A percentile compares a stretch with the other conserved stretches of the same genome.
These are phyloP conservation scores for Aspergillus oerlinghausenensis DNA, from an alignment of 2,329 filamentous ascomycete species.

Conservation along the genomic window DNA sequence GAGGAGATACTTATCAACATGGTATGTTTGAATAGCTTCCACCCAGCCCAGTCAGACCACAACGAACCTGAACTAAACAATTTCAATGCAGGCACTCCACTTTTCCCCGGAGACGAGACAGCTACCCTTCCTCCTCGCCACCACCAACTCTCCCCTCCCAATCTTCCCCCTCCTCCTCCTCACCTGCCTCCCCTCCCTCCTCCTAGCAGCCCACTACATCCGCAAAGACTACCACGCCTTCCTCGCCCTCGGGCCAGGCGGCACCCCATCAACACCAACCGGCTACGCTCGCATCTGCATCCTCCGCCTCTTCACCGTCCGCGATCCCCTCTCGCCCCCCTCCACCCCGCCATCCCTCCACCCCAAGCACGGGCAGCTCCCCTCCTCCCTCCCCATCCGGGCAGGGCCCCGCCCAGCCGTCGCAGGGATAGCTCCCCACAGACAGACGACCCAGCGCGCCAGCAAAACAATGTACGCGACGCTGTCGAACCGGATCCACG, in stretches of 20 bases:
- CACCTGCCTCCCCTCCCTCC: conserved; percentile 45
- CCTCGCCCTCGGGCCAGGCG: conserved; percentile 71
- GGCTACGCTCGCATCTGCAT: conserved; percentile 72
- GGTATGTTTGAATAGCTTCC: neutral
- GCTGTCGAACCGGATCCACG: conserved; percentile 51
- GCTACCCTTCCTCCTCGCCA: neutral
- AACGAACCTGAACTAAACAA: neutral
- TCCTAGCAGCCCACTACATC: conserved; percentile 59
- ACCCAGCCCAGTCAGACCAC: neutral
- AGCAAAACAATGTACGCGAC: conserved; percentile 50
- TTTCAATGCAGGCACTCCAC: neutral
- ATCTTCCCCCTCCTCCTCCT: conserved; percentile 9
- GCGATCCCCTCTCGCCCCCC: conserved; percentile 63
- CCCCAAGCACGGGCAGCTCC: conserved; percentile 58
- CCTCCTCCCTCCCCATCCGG: conserved; percentile 54
- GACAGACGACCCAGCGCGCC: conserved; percentile 67
- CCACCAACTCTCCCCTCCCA: neutral
- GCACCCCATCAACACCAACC: conserved; percentile 66
- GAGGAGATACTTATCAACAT: neutral
- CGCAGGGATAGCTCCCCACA: conserved; percentile 73
- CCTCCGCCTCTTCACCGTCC: conserved; percentile 66
- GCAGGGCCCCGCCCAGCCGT: conserved; percentile 61
- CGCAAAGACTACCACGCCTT: conserved; percentile 60
- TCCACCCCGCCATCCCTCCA: conserved; percentile 48
- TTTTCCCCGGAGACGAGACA: neutral